Evolutionary conservation across 768 basidiomycete species (phyloP).

Genomic region (Dacryopinax primogenitus): DNA sequence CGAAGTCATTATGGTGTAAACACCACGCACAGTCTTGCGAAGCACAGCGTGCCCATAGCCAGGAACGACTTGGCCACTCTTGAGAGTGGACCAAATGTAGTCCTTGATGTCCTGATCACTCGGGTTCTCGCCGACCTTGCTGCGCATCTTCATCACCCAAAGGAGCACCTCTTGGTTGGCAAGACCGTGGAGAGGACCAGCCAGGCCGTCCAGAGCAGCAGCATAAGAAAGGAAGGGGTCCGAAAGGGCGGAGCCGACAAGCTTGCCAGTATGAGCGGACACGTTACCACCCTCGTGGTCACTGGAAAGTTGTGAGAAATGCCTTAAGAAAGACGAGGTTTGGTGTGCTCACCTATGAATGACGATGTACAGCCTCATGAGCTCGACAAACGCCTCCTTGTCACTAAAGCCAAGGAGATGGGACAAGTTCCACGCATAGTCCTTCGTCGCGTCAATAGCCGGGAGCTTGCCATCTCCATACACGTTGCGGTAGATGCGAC

Average conservation of each 20-base stretch:
- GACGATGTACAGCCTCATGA: constrained; percentile 90
- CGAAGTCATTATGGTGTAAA: constrained; percentile 22
- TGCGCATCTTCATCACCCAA: constrained; percentile 91
- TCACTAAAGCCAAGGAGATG: constrained; percentile 85
- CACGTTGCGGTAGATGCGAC: constrained; percentile 78
- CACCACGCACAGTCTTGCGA: constrained; percentile 46
- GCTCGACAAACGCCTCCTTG: constrained; percentile 77
- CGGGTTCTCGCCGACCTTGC: constrained; percentile 71
- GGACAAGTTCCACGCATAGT: constrained; percentile 81
- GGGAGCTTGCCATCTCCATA: constrained; percentile 81
- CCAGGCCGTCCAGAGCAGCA: constrained; percentile 89
- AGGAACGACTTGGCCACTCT: constrained; percentile 85
- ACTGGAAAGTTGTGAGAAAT: constrained; percentile 27
- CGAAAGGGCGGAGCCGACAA: constrained; percentile 88
- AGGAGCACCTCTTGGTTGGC: constrained; percentile 95
- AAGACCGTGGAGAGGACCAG: constrained; percentile 87
- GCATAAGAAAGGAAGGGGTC: constrained; percentile 94
- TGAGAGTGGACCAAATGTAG: constrained; percentile 91
- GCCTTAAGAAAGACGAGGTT: not conserved
- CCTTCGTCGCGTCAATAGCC: constrained; percentile 68
- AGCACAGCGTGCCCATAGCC: constrained; percentile 82
- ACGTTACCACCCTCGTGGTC: constrained; percentile 99
- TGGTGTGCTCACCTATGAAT: constrained; percentile 59
- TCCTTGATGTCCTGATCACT: constrained; percentile 80
- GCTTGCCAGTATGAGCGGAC: constrained; percentile 85